Conservation (phyloP, 2,329 filamentous ascomycete species). For the Botryosphaeria dothidea region DNA sequence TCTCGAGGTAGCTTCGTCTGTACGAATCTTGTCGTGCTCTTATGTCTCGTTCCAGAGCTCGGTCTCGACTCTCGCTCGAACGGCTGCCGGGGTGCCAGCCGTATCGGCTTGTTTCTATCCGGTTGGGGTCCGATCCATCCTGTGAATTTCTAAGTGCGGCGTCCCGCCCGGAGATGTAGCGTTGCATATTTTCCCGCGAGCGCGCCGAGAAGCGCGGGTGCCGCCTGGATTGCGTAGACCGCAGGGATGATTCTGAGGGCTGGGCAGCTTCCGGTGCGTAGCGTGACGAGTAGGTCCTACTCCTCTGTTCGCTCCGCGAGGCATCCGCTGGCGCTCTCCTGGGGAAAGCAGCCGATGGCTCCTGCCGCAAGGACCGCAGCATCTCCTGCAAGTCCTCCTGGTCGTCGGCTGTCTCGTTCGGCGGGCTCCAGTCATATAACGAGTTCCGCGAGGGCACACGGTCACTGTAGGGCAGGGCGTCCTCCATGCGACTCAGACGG, state of each 20-base stretch:
- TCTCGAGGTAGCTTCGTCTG: slow-evolving; percentile 31
- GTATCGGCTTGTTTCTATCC: slow-evolving; percentile 16
- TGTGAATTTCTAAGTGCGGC: slow-evolving; percentile 23
- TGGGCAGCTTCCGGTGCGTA: slow-evolving; percentile 28
- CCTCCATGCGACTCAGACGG: slow-evolving; percentile 45
- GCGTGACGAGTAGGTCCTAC: slow-evolving; percentile 26
- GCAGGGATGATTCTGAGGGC: slow-evolving; percentile 34
- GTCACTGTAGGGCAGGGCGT: slow-evolving; percentile 53
- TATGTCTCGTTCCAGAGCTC: slow-evolving; percentile 24
- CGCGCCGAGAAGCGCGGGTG: slow-evolving; percentile 42
- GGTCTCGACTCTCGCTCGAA: slow-evolving; percentile 16
- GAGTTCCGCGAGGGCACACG: slow-evolving; percentile 55
- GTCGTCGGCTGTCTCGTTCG: slow-evolving; percentile 34
- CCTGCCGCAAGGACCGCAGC: slow-evolving; percentile 40
- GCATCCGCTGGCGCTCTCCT: slow-evolving; percentile 38
- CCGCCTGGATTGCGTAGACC: slow-evolving; percentile 43
- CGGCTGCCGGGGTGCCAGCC: slow-evolving; percentile 6
- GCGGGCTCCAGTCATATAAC: slow-evolving; percentile 63
- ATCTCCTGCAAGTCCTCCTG: slow-evolving; percentile 44
- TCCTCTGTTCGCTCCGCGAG: slow-evolving; percentile 30
- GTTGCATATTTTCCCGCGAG: slow-evolving; percentile 39
- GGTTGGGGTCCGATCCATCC: slow-evolving; percentile 22
- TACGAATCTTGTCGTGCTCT: slow-evolving; percentile 28
- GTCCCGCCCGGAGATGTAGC: slow-evolving; percentile 44
- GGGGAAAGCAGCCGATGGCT: slow-evolving; percentile 39